phyloP scores from a whole-genome alignment of 192 early-diverging fungal species.

The Podila epigama region DNA sequence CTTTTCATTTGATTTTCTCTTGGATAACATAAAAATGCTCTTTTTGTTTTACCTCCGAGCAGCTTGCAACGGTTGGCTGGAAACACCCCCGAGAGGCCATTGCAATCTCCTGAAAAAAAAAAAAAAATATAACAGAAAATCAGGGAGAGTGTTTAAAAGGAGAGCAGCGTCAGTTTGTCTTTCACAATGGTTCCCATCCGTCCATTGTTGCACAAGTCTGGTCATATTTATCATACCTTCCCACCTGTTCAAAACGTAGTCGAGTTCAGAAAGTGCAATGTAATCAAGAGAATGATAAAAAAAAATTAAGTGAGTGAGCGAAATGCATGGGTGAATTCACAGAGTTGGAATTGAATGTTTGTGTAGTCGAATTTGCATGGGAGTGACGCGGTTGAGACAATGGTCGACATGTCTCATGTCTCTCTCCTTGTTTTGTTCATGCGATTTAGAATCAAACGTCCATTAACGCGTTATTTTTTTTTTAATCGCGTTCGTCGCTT shows the following conservation, averaged over 20 bases:
- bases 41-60: slow-evolving; percentile 16
- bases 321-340: not conserved
- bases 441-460: no score
- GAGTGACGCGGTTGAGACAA: no score
- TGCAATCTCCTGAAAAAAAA: slow-evolving; percentile 21
- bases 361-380: no score
- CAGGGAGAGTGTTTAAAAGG: not conserved
- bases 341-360: no score
- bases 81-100: slow-evolving; percentile 39
- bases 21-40: no score
- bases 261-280: not conserved
- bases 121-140: not conserved
- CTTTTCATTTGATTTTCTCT: no score
- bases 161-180: not conserved
- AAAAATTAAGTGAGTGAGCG: not conserved
- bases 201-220: not conserved
- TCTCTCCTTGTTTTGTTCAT: no score
- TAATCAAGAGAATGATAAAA: not conserved
- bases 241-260: no score
- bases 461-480: no score
- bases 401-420: no score
- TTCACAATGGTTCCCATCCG: not conserved
- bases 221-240: slow-evolving; percentile 17
- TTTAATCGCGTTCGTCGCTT: no score
- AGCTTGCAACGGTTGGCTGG: slow-evolving; percentile 42